Evolutionary conservation across 1,284 basidiomycete genomes (phyloP), one percentile per base, ranked within the genome.

Genomic region (Erythrobasidium hasegawianum): DNA sequence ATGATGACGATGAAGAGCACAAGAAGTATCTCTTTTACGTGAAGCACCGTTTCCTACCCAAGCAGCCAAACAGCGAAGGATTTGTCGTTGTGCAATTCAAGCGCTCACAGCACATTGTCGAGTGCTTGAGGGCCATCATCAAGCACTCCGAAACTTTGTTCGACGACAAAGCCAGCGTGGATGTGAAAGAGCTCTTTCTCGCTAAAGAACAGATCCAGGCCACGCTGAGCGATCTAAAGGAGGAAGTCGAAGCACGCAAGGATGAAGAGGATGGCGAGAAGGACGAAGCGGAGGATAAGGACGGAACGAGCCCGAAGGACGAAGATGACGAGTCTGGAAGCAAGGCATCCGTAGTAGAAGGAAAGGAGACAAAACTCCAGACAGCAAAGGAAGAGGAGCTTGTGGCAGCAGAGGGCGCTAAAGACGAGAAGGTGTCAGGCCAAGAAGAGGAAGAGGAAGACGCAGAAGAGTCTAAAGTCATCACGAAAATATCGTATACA

Each of bases 31-130:
- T 47, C 5, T 47, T 47, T 47, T n/a, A 18, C n/a, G 45, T 47
- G n/a, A 47, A 47, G 14, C 45, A 47, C 22, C 45, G 45, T 24
- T n/a, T 47, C 45, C n/a, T 47, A 4, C 45, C 45, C n/a, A 47
- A 47, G 45, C 45, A 47, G 22, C 45, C 45, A 14, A n/a, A 18
- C n/a, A 18, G n/a, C n/a, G 45, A 47, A n/a, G 45, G 45, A 4
- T 47, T 7, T 24, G 22, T 24, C 45, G 22, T 47, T 4, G 45
- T 47, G n/a, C n/a, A 47, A 16, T 47, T 47, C 45, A 47, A 47
- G 45, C 45, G 22, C 45, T 47, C 45, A 24, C n/a, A 47, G 45
- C 45, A 47, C 16, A 47, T 47, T 24, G 45, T 47, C n/a, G 45
- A 47, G 7, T 18, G n/a, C 8, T 24, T 47, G 45, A n/a, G 45